Conservation (phyloP, 176 grass and related monocot species). For the Oropetium thomaeum region DNA sequence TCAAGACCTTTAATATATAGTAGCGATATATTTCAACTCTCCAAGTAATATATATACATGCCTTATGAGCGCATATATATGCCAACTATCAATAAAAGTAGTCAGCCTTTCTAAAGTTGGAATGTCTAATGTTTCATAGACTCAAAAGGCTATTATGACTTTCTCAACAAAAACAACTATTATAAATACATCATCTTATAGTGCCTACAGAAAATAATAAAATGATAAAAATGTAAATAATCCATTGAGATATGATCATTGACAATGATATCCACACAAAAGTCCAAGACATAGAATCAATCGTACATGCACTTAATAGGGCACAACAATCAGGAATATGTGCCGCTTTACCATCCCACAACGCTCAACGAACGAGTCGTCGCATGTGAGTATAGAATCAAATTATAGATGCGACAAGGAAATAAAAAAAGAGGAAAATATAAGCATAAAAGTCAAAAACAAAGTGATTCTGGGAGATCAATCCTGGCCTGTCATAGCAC, state of each 20-base stretch:
- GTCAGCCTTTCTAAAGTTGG: not conserved
- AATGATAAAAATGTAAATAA: not conserved
- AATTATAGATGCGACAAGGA: slow-evolving; percentile 9
- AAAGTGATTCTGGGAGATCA: slow-evolving; percentile 22
- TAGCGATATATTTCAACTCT: not conserved
- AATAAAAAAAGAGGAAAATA: not conserved
- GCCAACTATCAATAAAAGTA: not conserved
- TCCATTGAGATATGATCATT: not conserved
- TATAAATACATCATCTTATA: not conserved
- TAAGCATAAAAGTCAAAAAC: slow-evolving; percentile 21
- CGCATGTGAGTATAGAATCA: slow-evolving; percentile 15
- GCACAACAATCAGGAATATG: not conserved
- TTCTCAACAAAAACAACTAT: not conserved
- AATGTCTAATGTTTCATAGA: not conserved
- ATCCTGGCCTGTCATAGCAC: slow-evolving; percentile 12
- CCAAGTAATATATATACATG: not conserved
- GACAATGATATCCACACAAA: not conserved
- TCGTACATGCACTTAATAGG: not conserved
- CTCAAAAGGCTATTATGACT: not conserved
- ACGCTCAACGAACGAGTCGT: not conserved
- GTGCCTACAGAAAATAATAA: not conserved
- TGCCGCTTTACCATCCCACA: not conserved
- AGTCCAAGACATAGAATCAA: not conserved
- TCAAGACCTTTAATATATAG: too few species aligned
- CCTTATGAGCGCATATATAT: not conserved